Evolutionary conservation across 1,284 basidiomycete species (phyloP).

Genomic region (Cystobasidium slooffiae): DNA sequence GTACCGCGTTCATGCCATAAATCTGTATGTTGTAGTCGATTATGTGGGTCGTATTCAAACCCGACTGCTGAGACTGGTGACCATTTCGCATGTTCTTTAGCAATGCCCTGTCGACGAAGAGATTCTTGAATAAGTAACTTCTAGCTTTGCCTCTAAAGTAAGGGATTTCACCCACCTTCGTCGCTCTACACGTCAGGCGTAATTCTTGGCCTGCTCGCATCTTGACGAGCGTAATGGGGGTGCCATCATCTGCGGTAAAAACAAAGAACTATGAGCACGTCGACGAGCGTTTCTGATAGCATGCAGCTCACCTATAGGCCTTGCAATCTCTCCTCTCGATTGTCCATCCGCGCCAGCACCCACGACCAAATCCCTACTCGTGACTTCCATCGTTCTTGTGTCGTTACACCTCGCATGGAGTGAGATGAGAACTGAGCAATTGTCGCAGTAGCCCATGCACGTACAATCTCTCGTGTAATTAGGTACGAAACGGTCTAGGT

Average conservation of each 20-base stretch:
- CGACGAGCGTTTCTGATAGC: neutral
- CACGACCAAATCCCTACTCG: conserved; percentile 74
- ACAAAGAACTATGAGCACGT: neutral
- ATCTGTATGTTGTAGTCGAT: conserved; percentile 92
- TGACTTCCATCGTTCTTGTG: conserved; percentile 72
- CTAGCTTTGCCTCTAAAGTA: neutral
- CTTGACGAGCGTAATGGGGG: conserved; percentile 79
- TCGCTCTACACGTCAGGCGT: conserved; percentile 82
- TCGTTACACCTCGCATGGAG: conserved; percentile 72
- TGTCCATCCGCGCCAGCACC: conserved; percentile 56
- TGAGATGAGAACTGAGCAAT: conserved; percentile 75
- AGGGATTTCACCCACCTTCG: conserved; percentile 69
- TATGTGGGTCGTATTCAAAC: conserved; percentile 98
- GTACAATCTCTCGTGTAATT: conserved; percentile 83
- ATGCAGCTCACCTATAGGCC: conserved; percentile 45
- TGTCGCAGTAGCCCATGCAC: conserved; percentile 75
- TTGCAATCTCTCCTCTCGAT: conserved; percentile 57
- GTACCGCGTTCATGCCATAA: conserved; percentile 86
- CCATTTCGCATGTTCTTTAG: conserved; percentile 99
- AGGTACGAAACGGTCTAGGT: conserved; percentile 66
- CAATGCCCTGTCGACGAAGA: conserved; percentile 73
- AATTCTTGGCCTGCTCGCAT: conserved; percentile 93
- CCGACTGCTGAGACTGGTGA: conserved; percentile 92
- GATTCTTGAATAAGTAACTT: neutral
- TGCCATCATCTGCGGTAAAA: conserved; percentile 45